These are phyloP conservation scores for Pseudopyricularia javanii DNA, from an alignment of 2,329 filamentous ascomycete species.

Conservation along the genomic window DNA sequence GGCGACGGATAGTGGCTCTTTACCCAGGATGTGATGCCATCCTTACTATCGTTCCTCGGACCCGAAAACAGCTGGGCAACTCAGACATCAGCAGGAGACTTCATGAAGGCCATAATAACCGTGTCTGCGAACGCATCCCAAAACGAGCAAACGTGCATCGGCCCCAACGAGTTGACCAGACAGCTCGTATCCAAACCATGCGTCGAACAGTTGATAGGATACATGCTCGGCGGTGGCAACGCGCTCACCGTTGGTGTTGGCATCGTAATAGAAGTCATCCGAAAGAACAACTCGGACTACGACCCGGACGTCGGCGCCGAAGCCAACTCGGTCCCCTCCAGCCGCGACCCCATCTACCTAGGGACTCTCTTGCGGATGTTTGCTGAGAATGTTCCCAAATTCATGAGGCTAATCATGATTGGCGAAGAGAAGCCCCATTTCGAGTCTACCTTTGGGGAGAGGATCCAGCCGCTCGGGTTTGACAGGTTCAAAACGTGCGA, in stretches of 20 bases:
- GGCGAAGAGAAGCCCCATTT: conserved; percentile 62
- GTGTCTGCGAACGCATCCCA: conserved; percentile 97
- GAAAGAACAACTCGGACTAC: conserved; percentile 99
- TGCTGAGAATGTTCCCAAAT: conserved; percentile 81
- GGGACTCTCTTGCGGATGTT: conserved; percentile 83
- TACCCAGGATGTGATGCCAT: conserved; percentile 75
- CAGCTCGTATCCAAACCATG: conserved; percentile 83
- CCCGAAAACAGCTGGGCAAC: conserved; percentile 79
- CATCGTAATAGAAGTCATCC: conserved; percentile 95
- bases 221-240: conserved; percentile 91
- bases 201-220: conserved; percentile 70
- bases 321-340: conserved; percentile 66
- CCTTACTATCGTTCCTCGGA: conserved; percentile 73
- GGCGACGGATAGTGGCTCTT: conserved; percentile 74
- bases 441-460: conserved; percentile 77
- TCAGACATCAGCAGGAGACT: conserved; percentile 93
- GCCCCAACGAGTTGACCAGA: conserved; percentile 89
- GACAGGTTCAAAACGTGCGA: conserved; percentile 99
- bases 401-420: conserved; percentile 82
- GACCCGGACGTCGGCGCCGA: conserved; percentile 83
- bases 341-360: conserved; percentile 87
- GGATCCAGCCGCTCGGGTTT: conserved; percentile 89
- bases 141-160: conserved; percentile 97
- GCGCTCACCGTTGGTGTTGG: conserved; percentile 91
- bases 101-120: conserved; percentile 96